Base-by-base conservation (phyloP, 441 rosid species). In the Bruguiera hainesii region DNA sequence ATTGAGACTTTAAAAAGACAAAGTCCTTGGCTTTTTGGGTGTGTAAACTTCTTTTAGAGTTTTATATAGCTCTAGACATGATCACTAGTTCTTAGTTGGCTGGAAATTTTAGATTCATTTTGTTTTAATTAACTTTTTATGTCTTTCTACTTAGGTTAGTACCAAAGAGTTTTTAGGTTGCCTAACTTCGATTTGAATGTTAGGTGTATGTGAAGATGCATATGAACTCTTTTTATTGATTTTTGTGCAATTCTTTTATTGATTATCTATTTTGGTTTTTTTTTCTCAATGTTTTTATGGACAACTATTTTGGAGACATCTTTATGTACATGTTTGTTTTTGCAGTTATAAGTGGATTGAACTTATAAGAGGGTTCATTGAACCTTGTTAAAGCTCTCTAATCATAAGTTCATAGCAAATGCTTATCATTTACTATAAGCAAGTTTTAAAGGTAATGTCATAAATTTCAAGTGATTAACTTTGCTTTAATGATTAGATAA, bases 321-420 rank as follows among this genome's bases (percentile, higher is more conserved):
- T 29, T 29, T 1, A 31, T 0, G 33, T 31, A 31, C 4, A 30
- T 23, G 28, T 56, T 26, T 63, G 31, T 66, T 65, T 73, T 55
- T 18, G 55, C 51, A 51, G 11, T 23, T 29, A 48, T 35, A 94
- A 96, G 98, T 0, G 98, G 98, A 33, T 85, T 94, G 65, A 91
- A 91, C 83, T 87, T 94, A 37, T 91, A 98, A 98, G 98, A 94
- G 80, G 94, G 98, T 61, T 94, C 98, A 8, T 63, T 88, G 31
- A 97, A 94, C 84, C 94, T 91, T 71, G 87, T 89, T 42, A 87
- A 83, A 76, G 85, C 96, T 75, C 86, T 89, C 20, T 86, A 66
- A 26, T 74, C 85, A 1, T 91, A 89, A 71, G 73, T 84, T 62
- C 82, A 81, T 63, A 73, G 71, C 20, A 87, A 81, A 23, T 73